A percentile compares a stretch with the other conserved stretches of the same genome.
phyloP scores from a whole-genome alignment of 2,329 filamentous ascomycete genomes.

The Iodosphaeria phyllophila region DNA sequence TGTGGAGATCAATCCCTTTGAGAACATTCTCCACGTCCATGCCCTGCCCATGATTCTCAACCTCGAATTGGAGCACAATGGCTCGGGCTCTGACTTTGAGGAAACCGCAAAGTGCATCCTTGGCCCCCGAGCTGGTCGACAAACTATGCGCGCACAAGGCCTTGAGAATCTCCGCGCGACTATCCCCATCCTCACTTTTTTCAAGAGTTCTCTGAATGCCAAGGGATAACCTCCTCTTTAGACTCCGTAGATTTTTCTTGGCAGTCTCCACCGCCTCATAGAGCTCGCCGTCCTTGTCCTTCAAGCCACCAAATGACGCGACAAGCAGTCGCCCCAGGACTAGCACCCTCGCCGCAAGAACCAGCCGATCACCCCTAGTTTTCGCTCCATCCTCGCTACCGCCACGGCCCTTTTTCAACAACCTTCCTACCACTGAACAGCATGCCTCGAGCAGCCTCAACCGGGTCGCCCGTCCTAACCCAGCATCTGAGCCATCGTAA shows the following conservation, averaged over 20 bases:
- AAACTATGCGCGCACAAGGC: constrained; percentile 70
- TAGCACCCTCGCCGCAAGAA: constrained; percentile 49
- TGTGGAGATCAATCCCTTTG: constrained; percentile 51
- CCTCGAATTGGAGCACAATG: constrained; percentile 42
- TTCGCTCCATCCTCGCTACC: constrained; percentile 14
- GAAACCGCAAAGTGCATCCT: constrained; percentile 64
- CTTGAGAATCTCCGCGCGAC: constrained; percentile 41
- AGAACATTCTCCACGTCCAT: constrained; percentile 31
- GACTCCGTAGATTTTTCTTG: constrained; percentile 40
- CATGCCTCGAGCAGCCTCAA: constrained; percentile 32
- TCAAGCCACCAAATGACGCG: constrained; percentile 45
- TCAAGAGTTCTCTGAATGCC: constrained; percentile 53
- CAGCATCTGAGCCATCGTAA: constrained; percentile 8
- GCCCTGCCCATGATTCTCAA: constrained; percentile 21
- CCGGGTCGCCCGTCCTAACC: constrained; percentile 18
- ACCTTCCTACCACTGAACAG: constrained; percentile 25
- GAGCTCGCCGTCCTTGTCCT: constrained; percentile 14
- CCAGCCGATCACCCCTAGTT: constrained; percentile 30
- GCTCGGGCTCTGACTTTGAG: constrained; percentile 52
- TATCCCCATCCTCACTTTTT: constrained; percentile 32
- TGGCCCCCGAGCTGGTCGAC: constrained; percentile 59
- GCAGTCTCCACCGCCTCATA: constrained; percentile 33
- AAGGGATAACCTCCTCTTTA: constrained; percentile 44
- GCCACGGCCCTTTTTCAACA: constrained; percentile 21
- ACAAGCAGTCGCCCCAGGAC: constrained; percentile 59